phyloP scores from a whole-genome alignment of 2,329 filamentous ascomycete species.

The Aureobasidium namibiae region DNA sequence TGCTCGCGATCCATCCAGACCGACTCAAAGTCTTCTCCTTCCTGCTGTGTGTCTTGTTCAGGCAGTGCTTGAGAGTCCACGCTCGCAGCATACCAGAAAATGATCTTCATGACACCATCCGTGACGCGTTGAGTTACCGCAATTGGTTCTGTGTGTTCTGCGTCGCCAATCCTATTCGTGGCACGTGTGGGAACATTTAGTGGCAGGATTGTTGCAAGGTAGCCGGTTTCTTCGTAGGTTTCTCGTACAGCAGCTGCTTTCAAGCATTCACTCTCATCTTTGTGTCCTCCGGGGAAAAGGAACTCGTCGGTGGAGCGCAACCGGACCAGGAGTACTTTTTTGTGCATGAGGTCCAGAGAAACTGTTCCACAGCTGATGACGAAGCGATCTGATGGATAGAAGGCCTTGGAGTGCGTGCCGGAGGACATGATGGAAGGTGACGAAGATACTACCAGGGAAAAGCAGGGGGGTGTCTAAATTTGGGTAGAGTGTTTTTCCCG shows the following conservation, averaged over 20 bases:
- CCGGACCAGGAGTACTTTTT: background rate
- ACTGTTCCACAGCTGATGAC: slow-evolving; percentile 2
- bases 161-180: background rate
- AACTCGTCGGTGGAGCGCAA: slow-evolving; percentile 2
- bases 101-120: background rate
- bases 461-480: too few species aligned
- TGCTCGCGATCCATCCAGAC: background rate
- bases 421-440: background rate
- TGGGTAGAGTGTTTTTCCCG: too few species aligned
- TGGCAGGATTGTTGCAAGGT: background rate
- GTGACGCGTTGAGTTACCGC: background rate
- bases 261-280: slow-evolving; percentile 14
- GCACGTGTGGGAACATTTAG: background rate
- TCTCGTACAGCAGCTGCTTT: slow-evolving; percentile 15
- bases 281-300: slow-evolving; percentile 16
- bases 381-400: background rate
- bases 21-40: slow-evolving; percentile 8
- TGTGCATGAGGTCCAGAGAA: background rate
- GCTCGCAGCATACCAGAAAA: slow-evolving; percentile 11
- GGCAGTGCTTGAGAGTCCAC: background rate
- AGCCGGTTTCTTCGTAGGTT: slow-evolving; percentile 16
- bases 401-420: background rate
- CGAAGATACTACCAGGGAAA: too few species aligned
- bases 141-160: background rate
- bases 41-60: background rate